These are phyloP conservation scores for Leccinum boreale DNA, from an alignment of 768 basidiomycete species.

Conservation along the genomic window DNA sequence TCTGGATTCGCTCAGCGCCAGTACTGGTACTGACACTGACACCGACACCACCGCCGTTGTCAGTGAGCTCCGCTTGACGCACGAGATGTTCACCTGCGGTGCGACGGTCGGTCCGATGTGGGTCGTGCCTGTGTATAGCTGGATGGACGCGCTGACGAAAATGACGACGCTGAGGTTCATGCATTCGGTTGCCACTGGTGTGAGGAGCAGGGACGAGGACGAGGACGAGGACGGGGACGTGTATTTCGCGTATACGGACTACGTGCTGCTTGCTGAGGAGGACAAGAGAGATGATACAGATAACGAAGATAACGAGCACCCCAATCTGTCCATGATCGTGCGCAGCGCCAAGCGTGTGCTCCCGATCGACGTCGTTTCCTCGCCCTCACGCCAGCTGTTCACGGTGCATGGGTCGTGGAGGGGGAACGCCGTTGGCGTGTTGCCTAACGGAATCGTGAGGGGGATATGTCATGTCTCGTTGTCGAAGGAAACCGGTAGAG, in stretches of 20 bases:
- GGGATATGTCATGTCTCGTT: conserved; percentile 2
- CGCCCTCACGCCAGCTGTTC: conserved; percentile 12
- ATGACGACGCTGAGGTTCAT: conserved; percentile 22
- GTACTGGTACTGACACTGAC: background rate
- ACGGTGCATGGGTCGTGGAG: conserved; percentile 8
- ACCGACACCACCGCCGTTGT: background rate
- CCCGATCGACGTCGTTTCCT: conserved; percentile 1
- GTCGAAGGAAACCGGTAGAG: background rate
- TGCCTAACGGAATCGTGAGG: conserved; percentile 12
- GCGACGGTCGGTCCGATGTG: background rate
- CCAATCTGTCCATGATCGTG: background rate
- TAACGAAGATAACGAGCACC: background rate
- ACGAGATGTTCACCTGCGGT: conserved; percentile 8
- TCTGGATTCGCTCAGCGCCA: background rate
- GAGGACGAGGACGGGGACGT: too few relatives aligned
- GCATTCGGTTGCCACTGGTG: background rate
- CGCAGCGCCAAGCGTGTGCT: conserved; percentile 2
- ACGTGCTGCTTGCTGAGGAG: conserved; percentile 2
- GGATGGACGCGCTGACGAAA: conserved; percentile 2
- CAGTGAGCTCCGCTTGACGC: conserved; percentile 18
- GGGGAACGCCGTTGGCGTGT: conserved; percentile 13
- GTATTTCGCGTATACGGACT: conserved; percentile 14
- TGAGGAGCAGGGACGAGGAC: too few relatives aligned
- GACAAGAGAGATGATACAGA: background rate
- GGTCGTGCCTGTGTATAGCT: conserved; percentile 10